These are phyloP conservation scores for Globisporangium orthogonon DNA, from an alignment of 352 stramenopile genomes.

Conservation along the genomic window DNA sequence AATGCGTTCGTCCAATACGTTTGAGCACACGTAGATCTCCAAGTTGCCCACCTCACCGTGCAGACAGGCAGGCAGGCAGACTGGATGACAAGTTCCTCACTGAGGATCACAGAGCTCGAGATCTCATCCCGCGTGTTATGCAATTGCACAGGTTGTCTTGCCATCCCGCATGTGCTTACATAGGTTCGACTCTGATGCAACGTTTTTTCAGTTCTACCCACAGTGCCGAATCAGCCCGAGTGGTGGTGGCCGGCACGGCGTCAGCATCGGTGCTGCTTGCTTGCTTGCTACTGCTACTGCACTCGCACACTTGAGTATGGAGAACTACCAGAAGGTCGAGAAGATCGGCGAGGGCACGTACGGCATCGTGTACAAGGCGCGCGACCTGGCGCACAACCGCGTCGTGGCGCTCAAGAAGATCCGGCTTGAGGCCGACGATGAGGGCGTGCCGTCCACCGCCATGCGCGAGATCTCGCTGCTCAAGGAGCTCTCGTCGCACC, in stretches of 20 bases:
- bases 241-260: no score
- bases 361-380: slow-evolving; percentile 95
- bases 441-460: slow-evolving; percentile 97
- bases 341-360: slow-evolving; percentile 94
- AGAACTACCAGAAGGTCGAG: slow-evolving; percentile 84
- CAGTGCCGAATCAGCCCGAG: no score
- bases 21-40: no score
- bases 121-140: no score
- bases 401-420: slow-evolving; percentile 95
- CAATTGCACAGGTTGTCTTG: neutral
- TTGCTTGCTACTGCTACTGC: neutral
- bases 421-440: slow-evolving; percentile 96
- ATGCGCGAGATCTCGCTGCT: slow-evolving; percentile 99
- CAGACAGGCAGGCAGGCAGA: no score
- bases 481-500: slow-evolving; percentile 93
- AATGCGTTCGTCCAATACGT: no score
- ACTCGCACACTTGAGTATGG: slow-evolving; percentile 26
- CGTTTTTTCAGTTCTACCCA: neutral
- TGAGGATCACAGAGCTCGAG: no score
- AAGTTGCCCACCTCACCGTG: no score
- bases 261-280: no score
- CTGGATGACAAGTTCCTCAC: no score
- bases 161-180: neutral
- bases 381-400: slow-evolving; percentile 81
- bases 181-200: neutral